Base-by-base conservation (phyloP, 257 asterid genomes). In the Rehmannia glutinosa region DNA sequence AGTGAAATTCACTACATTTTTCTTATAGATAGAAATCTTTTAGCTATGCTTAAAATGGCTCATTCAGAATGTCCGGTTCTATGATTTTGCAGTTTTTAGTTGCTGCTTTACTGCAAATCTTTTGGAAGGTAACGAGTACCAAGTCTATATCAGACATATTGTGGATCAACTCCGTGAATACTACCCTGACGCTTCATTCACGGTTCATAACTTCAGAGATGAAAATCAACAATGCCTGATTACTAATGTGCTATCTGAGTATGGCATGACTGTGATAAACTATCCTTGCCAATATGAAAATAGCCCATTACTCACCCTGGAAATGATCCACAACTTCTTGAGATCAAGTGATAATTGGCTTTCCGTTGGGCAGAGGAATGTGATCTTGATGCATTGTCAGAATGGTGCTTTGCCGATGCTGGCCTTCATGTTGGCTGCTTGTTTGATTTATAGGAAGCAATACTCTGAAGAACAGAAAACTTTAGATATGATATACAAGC, bases 301-400 rank as follows among this genome's bases (percentile, higher is more conserved):
- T 25, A 78, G 87, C 54, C 86, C 93, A 0, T 47, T 87, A 30
- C 89, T 83, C 41, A 52, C 85, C 15, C 71, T 89, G 53, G 92
- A 87, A 77, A 82, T 75, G 78, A 82, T 90, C 73, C 88, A 79
- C 73, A 85, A 82, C 67, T 85, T 80, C 64, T 71, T 90, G 75
- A 72, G 78, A 64, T 80, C 91, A 11, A 80, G 81, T 32, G 87
- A 83, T 27, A 83, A 74, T 63, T 90, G 95, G 95, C 86, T 87
- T 17, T 75, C 89, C 15, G 70, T 62, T 0, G 83, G 88, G 66
- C 83, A 79, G 54, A 71, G 76, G 62, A 90, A 90, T 33, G 80
- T 87, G 41, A 82, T 87, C 54, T 72, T 90, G 78, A 60, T 87
- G 85, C 91, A 85, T 57, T 87, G 91, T 73, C 80, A 85, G 72